Conservation (phyloP, 148 eudicot genomes). For the Pharnaceum exiguum region DNA sequence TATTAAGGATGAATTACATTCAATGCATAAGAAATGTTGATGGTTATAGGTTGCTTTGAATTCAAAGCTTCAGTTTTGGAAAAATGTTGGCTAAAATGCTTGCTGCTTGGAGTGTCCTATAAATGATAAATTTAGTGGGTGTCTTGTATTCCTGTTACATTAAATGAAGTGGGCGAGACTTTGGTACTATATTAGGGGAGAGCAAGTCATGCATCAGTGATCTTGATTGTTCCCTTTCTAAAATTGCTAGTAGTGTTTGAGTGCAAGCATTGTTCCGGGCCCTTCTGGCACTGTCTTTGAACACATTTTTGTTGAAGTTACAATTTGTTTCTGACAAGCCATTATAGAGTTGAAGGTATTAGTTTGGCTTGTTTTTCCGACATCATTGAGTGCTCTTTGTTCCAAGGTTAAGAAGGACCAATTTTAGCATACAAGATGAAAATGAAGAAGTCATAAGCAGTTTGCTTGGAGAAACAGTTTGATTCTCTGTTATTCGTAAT, state of each 20-base stretch:
- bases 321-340: neutral
- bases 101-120: no score
- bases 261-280: neutral
- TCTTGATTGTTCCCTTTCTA: neutral
- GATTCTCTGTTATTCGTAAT: neutral
- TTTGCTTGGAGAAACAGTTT: neutral
- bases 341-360: neutral
- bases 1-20: neutral
- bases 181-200: no score
- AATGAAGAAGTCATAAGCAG: neutral
- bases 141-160: no score
- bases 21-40: neutral
- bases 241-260: neutral
- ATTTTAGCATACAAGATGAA: neutral
- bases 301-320: neutral
- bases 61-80: no score
- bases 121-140: no score
- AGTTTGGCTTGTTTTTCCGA: slow-evolving; percentile 2
- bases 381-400: slow-evolving; percentile 1
- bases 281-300: neutral
- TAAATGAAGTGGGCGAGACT: no score
- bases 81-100: no score
- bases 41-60: no score
- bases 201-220: no score
- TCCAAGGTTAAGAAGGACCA: neutral